Conservation (phyloP, 768 basidiomycete species). For the Termitomyces sp. region DNA sequence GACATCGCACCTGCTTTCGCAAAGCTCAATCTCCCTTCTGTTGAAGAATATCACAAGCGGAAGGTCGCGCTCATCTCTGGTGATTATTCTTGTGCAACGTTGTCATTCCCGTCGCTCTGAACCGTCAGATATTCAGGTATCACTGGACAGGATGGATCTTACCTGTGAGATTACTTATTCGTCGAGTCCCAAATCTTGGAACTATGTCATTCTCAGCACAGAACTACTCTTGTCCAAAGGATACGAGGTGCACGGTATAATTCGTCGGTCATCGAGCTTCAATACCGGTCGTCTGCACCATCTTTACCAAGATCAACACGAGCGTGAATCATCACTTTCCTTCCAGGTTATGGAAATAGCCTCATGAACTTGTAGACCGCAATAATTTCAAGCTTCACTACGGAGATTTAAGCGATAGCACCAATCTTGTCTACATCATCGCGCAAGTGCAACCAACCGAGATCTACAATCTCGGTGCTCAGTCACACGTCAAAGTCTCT, state of each 20-base stretch:
- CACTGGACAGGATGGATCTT: constrained; percentile 95
- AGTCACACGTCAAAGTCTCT: constrained; percentile 98
- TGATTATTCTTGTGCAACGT: constrained; percentile 22
- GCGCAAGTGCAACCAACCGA: constrained; percentile 93
- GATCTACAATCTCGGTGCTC: constrained; percentile 96
- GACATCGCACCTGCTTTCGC: constrained; percentile 39
- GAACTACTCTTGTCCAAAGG: constrained; percentile 84
- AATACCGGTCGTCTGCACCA: constrained; percentile 95
- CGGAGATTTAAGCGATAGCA: constrained; percentile 92
- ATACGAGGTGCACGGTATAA: constrained; percentile 92
- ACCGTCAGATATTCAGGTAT: constrained; percentile 52
- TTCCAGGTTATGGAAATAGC: background rate
- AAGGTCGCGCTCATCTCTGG: constrained; percentile 94
- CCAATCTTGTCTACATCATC: constrained; percentile 95
- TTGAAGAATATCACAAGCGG: constrained; percentile 80
- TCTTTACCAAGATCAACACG: constrained; percentile 89
- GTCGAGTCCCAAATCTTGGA: constrained; percentile 1
- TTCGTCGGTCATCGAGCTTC: constrained; percentile 96
- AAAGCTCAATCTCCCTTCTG: constrained; percentile 56
- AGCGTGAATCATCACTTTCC: constrained; percentile 48
- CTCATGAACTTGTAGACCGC: constrained; percentile 38
- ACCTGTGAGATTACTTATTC: constrained; percentile 53
- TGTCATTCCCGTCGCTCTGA: background rate
- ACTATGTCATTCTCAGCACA: constrained; percentile 41
- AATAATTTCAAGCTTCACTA: constrained; percentile 83